Base-by-base conservation (phyloP, 768 basidiomycete species). In the Suillus discolor region DNA sequence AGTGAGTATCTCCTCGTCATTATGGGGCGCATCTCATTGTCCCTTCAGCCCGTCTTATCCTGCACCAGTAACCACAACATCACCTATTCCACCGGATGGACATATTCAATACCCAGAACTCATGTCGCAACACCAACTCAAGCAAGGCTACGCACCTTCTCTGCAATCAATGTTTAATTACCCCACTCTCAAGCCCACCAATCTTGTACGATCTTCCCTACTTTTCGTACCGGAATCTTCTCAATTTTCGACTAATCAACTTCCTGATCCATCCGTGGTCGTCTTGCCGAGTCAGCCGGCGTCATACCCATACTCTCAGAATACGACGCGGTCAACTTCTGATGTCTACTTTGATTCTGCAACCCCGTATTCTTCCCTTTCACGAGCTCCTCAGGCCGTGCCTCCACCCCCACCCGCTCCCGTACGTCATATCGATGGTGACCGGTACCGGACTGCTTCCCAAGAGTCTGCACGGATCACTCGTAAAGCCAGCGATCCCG, bases 71-170 rank as follows among this genome's bases (percentile, higher is more conserved):
- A 92, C 90, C 1, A 92, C 91, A 12, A 89, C 91, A 38, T 86
- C 89, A 5, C 81, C 86, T n/a, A 84, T 88, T 18, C 80, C 82
- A 6, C 80, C 82, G 42, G 77, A 81, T 20, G 77, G 79, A 18
- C 72, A 79, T 23, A 77, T 89, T 62, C 82, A 82, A 41, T 91
- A 91, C 70, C 91, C 91, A 1, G 80, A 85, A 18, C 84, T 93
- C 41, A 94, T 94, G 92, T 87, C 89, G 1, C 85, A 85, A 64
- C 93, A 94, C 65, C 92, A 94, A 75, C 83, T 87, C 64, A 82
- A 78, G 61, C 92, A 94, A 71, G 92, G 92, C 45, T 94, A 94
- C 71, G 84, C 83, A 31, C 92, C 92, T 38, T 92, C 90, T 6
- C 75, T 89, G n/a, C 85, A 85, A 63, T 92, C 90, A 28, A 93